Evolutionary conservation across 2,329 filamentous ascomycete genomes (phyloP), one percentile per base, ranked within the genome.

Genomic region (Verticillium dahliae): DNA sequence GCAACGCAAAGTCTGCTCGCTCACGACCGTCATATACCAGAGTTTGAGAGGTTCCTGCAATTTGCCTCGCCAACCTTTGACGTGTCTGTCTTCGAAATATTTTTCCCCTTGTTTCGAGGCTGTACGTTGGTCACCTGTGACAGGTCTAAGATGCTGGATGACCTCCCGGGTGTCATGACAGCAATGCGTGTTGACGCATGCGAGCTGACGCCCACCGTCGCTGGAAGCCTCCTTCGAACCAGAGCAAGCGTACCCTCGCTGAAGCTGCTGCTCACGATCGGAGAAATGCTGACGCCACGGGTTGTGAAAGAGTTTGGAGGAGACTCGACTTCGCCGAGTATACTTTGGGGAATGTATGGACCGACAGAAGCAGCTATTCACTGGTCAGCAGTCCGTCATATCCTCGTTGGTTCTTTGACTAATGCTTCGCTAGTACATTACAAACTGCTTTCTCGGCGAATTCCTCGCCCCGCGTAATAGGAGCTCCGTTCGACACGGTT

Each of bases 21-120:
- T 2, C 93, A 97, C 70, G 82, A 96, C 69, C 81, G 78, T 56
- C 86, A 93, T 67, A 88, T 97, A 50, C 93, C 93, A 2, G 45
- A 60, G 0, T 97, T 97, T 70, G 79, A 80, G 15, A 85, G 92
- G 56, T 97, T 97, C 72, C 82, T 97, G 1, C 93, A 97, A 72
- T 97, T 97, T 72, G 93, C 93, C 4, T 89, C 92, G 3, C 91
- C 93, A 1, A 97, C 92, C 0, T 97, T 97, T 71, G 93, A 97
- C 73, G 93, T 97, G 7, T 96, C 91, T 0, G 89, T 97, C 6
- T 97, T 97, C 71, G 93, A 97, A 71, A 93, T 96, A 6, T 97
- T 97, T 80, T 97, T 97, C 66, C 90, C 93, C 0, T 78, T 93
- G 15, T 89, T 87, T 64, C 81, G 91, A 62, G 90, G 90, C 2